Evolutionary conservation across 2,329 filamentous ascomycete genomes (phyloP), one percentile per base, ranked within the genome.

Genomic region (Periconia digitata): DNA sequence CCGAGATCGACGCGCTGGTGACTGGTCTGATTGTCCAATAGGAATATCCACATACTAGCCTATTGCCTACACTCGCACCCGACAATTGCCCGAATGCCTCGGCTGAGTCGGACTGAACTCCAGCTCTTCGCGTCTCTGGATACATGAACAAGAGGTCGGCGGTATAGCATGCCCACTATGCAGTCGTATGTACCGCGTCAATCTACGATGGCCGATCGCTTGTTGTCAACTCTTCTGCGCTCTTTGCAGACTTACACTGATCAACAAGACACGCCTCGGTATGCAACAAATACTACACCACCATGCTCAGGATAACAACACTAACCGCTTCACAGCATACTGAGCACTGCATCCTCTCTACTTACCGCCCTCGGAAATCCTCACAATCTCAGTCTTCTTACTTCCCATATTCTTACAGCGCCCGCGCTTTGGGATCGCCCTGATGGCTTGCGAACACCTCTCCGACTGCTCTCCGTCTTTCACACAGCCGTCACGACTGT

Each of bases 361-460:
- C 78, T 92, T 46, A 81, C 84, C 15, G 82, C 81, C 41, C 82
- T 91, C 44, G 84, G 83, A 52, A 91, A 91, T 63, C 87, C 87
- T 13, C 79, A 89, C 47, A 92, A 92, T 68, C 78, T 90, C 60
- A 82, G 84, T 35, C 77, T 91, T 12, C 78, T 91, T 45, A 87
- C 86, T 0, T 85, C 85, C 21, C 86, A 91, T 56, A 78, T 90
- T 6, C 79, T 91, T 39, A 82, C 81, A 1, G 85, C 87, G 0
- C 86, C 86, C 3, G 85, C 87, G 8, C 78, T 91, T 69, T 92
- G 87, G 87, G 77, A 62, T 18, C 71, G 72, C n/a, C 80, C 80
- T 8, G 79, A 85, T 47, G 83, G 81, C 8, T 74, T 89, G 29
- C 79, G 78, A 13, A 83, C 81, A 2, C 85, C 84, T 51, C 77